phyloP scores from a whole-genome alignment of 805 yeast species.

The Kluyveromyces starmeri region DNA sequence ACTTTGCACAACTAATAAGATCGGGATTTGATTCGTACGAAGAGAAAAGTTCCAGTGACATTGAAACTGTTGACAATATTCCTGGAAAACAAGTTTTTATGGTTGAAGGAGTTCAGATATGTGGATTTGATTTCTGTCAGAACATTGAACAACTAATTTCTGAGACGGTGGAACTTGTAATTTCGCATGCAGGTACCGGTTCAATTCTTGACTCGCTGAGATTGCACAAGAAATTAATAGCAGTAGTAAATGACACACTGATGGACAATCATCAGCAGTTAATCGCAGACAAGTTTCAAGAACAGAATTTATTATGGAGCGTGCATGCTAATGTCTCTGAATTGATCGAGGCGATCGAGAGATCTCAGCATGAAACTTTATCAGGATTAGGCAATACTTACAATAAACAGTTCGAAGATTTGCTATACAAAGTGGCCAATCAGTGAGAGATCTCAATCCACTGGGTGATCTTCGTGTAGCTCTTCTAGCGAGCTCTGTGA shows the following conservation, averaged over 20 bases:
- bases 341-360: constrained; percentile 9
- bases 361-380: constrained; percentile 6
- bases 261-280: constrained; percentile 85
- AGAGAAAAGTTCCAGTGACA: not conserved
- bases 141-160: constrained; percentile 35
- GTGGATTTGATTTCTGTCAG: constrained; percentile 41
- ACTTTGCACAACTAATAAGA: constrained; percentile 10
- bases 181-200: constrained; percentile 91
- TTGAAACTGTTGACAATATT: not conserved
- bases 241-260: constrained; percentile 60
- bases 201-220: constrained; percentile 75
- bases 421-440: constrained; percentile 6
- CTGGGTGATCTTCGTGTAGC: not conserved
- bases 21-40: not conserved
- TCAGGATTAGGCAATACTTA: constrained; percentile 11
- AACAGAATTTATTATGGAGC: constrained; percentile 24
- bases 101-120: constrained; percentile 21
- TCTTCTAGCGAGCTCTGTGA: not conserved
- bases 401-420: constrained; percentile 12
- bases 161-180: constrained; percentile 43
- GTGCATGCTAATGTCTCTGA: constrained; percentile 12
- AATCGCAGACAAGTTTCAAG: constrained; percentile 50
- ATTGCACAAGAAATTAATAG: constrained; percentile 46
- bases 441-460: not conserved
- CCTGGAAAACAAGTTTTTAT: not conserved